Base-by-base conservation (phyloP, 1,284 basidiomycete genomes). In the Moniliophthora roreri region DNA sequence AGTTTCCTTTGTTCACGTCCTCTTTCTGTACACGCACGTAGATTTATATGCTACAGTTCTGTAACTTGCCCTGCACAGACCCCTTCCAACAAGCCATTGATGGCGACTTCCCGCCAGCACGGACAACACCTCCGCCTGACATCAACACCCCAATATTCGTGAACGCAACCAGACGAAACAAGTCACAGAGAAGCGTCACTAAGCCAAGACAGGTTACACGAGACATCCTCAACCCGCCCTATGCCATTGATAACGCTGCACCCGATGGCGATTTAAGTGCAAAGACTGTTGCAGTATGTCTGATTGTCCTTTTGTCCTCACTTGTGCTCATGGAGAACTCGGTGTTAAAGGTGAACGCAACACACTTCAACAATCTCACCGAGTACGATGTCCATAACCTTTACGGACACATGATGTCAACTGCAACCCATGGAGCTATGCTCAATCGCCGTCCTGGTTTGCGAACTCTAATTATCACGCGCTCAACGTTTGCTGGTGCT, bases 361-460 rank as follows among this genome's bases (percentile, higher is more conserved):
- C 76, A 13, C 85, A 88, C 59, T 74, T 75, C 3, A 88, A 88
- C 59, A 84, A 84, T 2, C 69, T 86, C 9, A 63, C 78, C 8
- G 82, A 85, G 63, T 89, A 88, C 63, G 78, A 87, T 58, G 77
- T 76, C 1, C 84, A 88, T 70, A 89, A 88, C 57, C 66, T 89
- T 11, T 89, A 80, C 63, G 87, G 87, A 1, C 81, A 80, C 4
- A 85, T 87, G 80, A 88, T 89, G 85, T 84, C 83, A 7, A 72
- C 72, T 7, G 75, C 75, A 8, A 89, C 86, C 0, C 81, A 75
- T 38, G 66, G 81, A 21, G 85, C 86, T 2, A 78, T 89, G 76
- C 69, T 82, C 16, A 71, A 76, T 1, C 80, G 85, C 32, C 74
- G 82, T 16, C 85, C 86, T 2, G 82, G 78, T 1, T 68, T 77